Evolutionary conservation across 108 stramenopile genomes (phyloP), one percentile per base, ranked within the genome.

Genomic region (Skeletonema menzelii): DNA sequence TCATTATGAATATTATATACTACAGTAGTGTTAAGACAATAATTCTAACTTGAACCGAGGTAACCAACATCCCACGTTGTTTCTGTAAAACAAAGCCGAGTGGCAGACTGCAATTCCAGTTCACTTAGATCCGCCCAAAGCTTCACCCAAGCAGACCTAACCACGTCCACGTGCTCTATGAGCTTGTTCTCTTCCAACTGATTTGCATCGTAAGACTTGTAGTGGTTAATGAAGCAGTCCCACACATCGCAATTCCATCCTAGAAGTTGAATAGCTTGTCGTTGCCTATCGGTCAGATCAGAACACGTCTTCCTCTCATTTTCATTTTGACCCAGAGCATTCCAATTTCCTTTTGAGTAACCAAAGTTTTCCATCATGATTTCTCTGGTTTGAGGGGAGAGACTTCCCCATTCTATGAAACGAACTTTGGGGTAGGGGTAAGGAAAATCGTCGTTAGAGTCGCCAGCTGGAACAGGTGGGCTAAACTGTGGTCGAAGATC

Each of bases 351-450:
- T 35, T 60, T 35, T 19, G n/a, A 7, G 59, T 60, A 60, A 2
- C 59, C 59, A 35, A 60, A 60, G 34, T 60, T 35, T 17, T 60
- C 59, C 28, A 7, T 35, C 59, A 60, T 60, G 17, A 60, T 60
- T 31, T 35, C 34, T 35, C n/a, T 31, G 0, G 59, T 60, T 17
- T 31, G 15, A 17, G n/a, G 8, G 6, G 59, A 60, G 14, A 60
- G 59, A 17, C 7, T 1, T 19, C 4, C 59, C 59, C 59, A 60
- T 19, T 19, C 20, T 6, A 11, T 35, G 59, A 34, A 60, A 20
- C 59, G 59, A 60, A 60, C 35, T 19, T 31, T 24, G 28, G 34
- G 59, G 34, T 31, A 60, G 19, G 30, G 30, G n/a, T 60, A 35
- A 2, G 59, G 59, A 10, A 60, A 60, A 7, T 8, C n/a, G 14